These are phyloP conservation scores for Claviceps capensis DNA, from an alignment of 2,329 filamentous ascomycete genomes.

Conservation along the genomic window DNA sequence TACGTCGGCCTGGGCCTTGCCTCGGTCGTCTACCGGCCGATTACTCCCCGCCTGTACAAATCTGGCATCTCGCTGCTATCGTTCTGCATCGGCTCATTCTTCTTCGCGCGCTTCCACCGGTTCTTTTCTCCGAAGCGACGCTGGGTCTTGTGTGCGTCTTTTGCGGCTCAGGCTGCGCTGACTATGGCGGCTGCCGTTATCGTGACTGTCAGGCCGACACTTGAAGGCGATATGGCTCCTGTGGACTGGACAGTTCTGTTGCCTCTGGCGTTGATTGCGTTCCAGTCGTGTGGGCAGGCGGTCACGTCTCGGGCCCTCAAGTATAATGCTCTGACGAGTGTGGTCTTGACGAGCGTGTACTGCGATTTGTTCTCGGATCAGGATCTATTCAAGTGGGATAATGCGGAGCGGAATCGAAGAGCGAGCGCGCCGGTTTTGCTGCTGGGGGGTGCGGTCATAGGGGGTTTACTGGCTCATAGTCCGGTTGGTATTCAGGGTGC, in stretches of 20 bases:
- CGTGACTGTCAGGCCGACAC: slow-evolving; percentile 30
- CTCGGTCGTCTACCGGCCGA: slow-evolving; percentile 27
- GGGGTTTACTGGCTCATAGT: slow-evolving; percentile 35
- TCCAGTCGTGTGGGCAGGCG: slow-evolving; percentile 67
- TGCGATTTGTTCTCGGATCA: slow-evolving; percentile 64
- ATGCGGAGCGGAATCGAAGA: slow-evolving; percentile 37
- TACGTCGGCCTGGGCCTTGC: slow-evolving; percentile 65
- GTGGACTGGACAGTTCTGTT: slow-evolving; percentile 47
- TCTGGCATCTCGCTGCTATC: slow-evolving; percentile 54
- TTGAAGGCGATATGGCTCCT: slow-evolving; percentile 24
- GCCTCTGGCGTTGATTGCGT: slow-evolving; percentile 56
- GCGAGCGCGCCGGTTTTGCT: slow-evolving; percentile 35
- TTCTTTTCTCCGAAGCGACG: slow-evolving; percentile 44
- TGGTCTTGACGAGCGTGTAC: slow-evolving; percentile 70
- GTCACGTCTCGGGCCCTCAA: slow-evolving; percentile 58
- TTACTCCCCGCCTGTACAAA: slow-evolving; percentile 29
- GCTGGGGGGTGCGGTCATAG: slow-evolving; percentile 34
- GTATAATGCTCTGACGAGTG: slow-evolving; percentile 59
- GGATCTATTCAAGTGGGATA: slow-evolving; percentile 29
- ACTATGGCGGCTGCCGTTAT: slow-evolving; percentile 39
- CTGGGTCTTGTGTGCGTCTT: slow-evolving; percentile 51
- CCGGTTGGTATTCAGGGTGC: slow-evolving; percentile 35
- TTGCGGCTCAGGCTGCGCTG: slow-evolving; percentile 36
- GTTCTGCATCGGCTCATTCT: slow-evolving; percentile 60
- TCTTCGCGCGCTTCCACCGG: slow-evolving; percentile 57